Conservation (phyloP, 192 early-diverging fungal genomes). For the Pilobolus umbonatus region DNA sequence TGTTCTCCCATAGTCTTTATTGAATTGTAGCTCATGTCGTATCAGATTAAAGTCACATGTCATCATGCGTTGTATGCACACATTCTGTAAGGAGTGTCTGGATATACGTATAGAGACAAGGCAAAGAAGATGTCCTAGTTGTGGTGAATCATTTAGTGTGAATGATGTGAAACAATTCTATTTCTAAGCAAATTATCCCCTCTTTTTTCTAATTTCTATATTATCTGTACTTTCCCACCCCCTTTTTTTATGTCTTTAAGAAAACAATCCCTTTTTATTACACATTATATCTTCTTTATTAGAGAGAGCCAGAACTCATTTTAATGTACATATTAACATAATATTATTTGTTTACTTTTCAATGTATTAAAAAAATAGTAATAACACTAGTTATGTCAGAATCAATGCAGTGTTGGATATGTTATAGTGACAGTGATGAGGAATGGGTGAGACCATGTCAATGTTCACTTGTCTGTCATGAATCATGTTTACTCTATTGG, state of each 20-base stretch:
- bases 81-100: slow-evolving; percentile 90
- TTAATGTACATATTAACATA: not conserved
- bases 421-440: slow-evolving; percentile 62
- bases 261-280: too few relatives aligned
- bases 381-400: too few relatives aligned
- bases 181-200: slow-evolving; percentile 43
- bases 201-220: not conserved
- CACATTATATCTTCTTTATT: too few relatives aligned
- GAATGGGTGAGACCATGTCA: slow-evolving; percentile 69
- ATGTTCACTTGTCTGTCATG: slow-evolving; percentile 74
- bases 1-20: slow-evolving; percentile 57
- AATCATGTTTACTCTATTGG: slow-evolving; percentile 74
- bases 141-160: slow-evolving; percentile 74
- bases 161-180: slow-evolving; percentile 81
- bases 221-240: not conserved
- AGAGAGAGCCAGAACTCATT: too few relatives aligned
- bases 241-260: too few relatives aligned
- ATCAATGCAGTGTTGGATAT: slow-evolving; percentile 60
- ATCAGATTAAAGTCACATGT: slow-evolving; percentile 83
- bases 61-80: slow-evolving; percentile 88
- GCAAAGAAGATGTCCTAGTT: slow-evolving; percentile 90
- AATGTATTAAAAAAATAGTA: too few relatives aligned
- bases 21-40: slow-evolving; percentile 87
- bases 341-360: not conserved
- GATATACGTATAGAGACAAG: slow-evolving; percentile 80